Evolutionary conservation across 192 early-diverging fungal genomes (phyloP).

Genomic region (Gryganskiella cystojenkinii): DNA sequence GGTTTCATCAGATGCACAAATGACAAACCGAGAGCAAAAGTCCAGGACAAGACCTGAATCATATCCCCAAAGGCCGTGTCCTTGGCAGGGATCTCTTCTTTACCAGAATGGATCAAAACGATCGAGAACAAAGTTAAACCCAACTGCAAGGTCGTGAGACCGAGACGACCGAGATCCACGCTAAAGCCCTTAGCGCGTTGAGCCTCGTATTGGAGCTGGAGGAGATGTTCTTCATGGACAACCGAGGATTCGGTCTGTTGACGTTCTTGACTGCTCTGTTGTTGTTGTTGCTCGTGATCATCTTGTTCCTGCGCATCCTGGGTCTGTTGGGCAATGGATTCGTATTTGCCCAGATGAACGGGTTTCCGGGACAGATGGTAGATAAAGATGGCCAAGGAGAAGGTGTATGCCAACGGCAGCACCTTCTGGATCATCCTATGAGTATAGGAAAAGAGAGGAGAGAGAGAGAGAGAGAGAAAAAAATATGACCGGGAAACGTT

Average conservation of each 20-base stretch:
- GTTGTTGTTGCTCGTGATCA: background rate
- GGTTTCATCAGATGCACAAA: background rate
- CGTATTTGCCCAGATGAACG: conserved; percentile 34
- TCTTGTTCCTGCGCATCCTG: background rate
- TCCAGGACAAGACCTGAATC: background rate
- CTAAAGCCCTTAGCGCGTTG: conserved; percentile 16
- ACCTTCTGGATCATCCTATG: conserved; percentile 3
- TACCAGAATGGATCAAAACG: background rate
- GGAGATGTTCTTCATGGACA: background rate
- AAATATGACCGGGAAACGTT: too few species aligned
- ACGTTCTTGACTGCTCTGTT: background rate
- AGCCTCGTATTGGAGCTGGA: conserved; percentile 29
- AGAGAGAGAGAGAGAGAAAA: too few species aligned
- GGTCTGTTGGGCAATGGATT: conserved; percentile 10
- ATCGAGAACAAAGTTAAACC: background rate
- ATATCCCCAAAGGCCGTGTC: background rate
- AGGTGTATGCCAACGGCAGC: conserved; percentile 22
- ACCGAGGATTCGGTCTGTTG: too few species aligned
- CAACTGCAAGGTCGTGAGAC: background rate
- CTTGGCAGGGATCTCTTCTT: background rate
- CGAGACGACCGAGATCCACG: background rate
- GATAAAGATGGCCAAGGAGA: conserved; percentile 18
- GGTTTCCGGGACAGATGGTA: conserved; percentile 30
- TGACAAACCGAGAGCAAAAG: background rate
- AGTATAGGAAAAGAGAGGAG: too few species aligned